Percentiles rank a stretch among this genome's conserved stretches.
These are phyloP conservation scores for Blakeslea trispora DNA, from an alignment of 371 early-diverging fungal species.

Conservation along the genomic window DNA sequence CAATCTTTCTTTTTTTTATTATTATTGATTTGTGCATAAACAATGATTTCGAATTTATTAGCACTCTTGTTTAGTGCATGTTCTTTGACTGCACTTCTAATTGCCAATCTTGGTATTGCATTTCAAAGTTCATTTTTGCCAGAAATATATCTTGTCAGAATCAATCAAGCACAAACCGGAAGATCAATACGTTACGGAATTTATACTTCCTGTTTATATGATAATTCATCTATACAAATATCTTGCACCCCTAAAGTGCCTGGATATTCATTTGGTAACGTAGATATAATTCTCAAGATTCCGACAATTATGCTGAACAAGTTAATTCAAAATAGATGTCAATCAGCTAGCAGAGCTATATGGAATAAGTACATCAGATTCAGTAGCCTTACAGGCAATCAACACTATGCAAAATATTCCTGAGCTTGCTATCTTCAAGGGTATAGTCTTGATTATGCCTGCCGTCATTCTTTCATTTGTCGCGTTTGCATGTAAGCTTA, in stretches of 20 bases:
- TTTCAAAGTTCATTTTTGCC: constrained; percentile 32
- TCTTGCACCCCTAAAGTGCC: constrained; percentile 26
- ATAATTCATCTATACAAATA: constrained; percentile 7
- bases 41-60: constrained; percentile 22
- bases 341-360: constrained; percentile 17
- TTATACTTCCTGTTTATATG: constrained; percentile 37
- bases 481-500: constrained; percentile 23
- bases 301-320: neutral
- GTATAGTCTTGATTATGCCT: constrained; percentile 30
- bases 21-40: constrained; percentile 1
- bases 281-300: neutral
- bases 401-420: constrained; percentile 8
- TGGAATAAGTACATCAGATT: constrained; percentile 16
- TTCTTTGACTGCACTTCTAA: constrained; percentile 29
- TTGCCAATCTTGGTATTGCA: constrained; percentile 41
- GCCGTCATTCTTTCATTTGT: constrained; percentile 31
- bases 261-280: constrained; percentile 30
- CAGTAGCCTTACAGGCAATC: neutral
- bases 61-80: constrained; percentile 28
- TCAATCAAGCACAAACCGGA: constrained; percentile 25
- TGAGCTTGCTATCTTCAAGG: constrained; percentile 19
- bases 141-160: constrained; percentile 25
- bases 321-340: constrained; percentile 10
- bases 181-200: constrained; percentile 39
- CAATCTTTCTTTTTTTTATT: constrained; percentile 2